Conservation (phyloP, 2,329 filamentous ascomycete genomes). For the Sarocladium oryzae region DNA sequence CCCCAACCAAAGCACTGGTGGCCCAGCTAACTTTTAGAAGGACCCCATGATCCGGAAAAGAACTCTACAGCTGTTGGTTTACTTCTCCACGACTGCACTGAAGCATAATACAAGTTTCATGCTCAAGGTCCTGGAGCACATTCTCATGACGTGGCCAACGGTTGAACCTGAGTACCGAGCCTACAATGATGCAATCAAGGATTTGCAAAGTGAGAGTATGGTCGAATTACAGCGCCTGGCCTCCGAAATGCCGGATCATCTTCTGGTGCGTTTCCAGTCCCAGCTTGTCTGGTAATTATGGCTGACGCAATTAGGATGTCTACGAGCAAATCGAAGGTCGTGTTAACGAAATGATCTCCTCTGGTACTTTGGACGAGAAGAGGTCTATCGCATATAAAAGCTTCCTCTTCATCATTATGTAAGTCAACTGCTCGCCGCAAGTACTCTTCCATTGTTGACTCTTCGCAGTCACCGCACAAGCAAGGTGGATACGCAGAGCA, state of each 20-base stretch:
- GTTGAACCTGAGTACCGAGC: conserved; percentile 63
- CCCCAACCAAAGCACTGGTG: no score
- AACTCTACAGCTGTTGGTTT: conserved; percentile 73
- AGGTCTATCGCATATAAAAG: conserved; percentile 80
- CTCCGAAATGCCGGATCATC: conserved; percentile 83
- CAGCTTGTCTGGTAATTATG: not conserved
- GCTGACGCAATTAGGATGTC: conserved; percentile 50
- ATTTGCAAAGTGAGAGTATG: conserved; percentile 78
- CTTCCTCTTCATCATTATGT: conserved; percentile 90
- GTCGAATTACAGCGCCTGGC: conserved; percentile 84
- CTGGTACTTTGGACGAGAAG: conserved; percentile 71
- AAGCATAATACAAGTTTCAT: conserved; percentile 75
- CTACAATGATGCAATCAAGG: conserved; percentile 85
- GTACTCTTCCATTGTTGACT: not conserved
- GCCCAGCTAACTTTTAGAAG: conserved; percentile 25
- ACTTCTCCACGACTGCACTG: conserved; percentile 75
- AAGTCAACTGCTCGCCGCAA: conserved; percentile 20
- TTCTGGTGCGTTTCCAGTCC: conserved; percentile 50
- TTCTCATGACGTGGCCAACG: conserved; percentile 74
- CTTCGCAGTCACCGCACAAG: conserved; percentile 67
- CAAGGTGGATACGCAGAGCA: conserved; percentile 63
- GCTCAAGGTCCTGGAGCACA: conserved; percentile 83
- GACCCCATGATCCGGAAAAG: conserved; percentile 81
- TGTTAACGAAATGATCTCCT: conserved; percentile 71
- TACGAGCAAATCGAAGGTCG: conserved; percentile 82